Evolutionary conservation across 2,329 filamentous ascomycete species (phyloP).

Genomic region (Colletotrichum sp.): DNA sequence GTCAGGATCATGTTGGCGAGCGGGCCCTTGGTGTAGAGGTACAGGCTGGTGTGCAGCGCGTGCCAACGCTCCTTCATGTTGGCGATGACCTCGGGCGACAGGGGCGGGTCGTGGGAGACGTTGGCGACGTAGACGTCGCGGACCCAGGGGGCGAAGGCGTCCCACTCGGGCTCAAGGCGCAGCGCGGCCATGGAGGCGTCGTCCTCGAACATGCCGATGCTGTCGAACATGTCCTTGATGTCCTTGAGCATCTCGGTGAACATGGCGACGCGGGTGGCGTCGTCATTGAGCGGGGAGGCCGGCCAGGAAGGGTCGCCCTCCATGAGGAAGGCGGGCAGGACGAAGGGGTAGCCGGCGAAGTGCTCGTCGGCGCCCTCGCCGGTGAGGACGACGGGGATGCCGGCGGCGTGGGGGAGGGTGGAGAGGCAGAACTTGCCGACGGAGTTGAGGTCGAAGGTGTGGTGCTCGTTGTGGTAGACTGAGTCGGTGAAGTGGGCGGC

Average conservation of each 20-base stretch:
- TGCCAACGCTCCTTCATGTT: conserved; percentile 35
- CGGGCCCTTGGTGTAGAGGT: conserved; percentile 27
- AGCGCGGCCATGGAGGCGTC: background rate
- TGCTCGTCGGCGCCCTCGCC: conserved; percentile 59
- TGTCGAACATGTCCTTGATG: conserved; percentile 11
- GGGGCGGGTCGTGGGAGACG: background rate
- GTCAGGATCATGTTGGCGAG: conserved; percentile 33
- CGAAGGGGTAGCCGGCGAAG: conserved; percentile 57
- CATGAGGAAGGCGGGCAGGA: conserved; percentile 50
- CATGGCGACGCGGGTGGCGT: background rate
- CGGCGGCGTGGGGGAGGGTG: conserved; percentile 45
- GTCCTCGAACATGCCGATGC: conserved; percentile 19
- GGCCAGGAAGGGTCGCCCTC: conserved; percentile 49
- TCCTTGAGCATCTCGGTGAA: conserved; percentile 10
- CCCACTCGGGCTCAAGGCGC: conserved; percentile 4
- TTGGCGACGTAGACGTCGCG: conserved; percentile 24
- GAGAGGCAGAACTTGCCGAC: conserved; percentile 58
- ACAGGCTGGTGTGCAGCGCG: conserved; percentile 29
- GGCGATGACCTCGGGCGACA: conserved; percentile 19
- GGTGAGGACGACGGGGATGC: conserved; percentile 59
- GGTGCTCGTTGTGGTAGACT: conserved; percentile 35
- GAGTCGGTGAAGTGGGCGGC: conserved; percentile 34
- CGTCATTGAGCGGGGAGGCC: conserved; percentile 20
- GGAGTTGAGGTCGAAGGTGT: conserved; percentile 52
- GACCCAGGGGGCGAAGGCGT: conserved; percentile 21